Evolutionary conservation across 805 yeast genomes (phyloP).

Genomic region (Limtongia smithiae): DNA sequence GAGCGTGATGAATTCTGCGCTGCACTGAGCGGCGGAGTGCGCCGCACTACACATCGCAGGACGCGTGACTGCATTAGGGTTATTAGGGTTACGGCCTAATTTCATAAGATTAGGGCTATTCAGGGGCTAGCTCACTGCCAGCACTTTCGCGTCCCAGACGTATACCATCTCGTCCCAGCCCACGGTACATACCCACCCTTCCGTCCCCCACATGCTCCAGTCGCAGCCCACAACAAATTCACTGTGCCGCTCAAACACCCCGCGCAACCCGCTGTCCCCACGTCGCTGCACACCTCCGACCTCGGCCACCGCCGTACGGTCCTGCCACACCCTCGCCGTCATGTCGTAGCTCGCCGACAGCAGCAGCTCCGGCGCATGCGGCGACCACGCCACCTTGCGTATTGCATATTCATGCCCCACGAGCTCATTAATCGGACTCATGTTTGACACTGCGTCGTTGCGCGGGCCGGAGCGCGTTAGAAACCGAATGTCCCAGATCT

Average conservation of each 20-base stretch:
- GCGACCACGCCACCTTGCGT: conserved; percentile 80
- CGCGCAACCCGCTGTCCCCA: conserved; percentile 51
- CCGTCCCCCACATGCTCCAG: conserved; percentile 95
- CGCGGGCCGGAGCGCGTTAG: conserved; percentile 27
- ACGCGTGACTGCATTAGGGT: no score
- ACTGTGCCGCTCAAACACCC: conserved; percentile 63
- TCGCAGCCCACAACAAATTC: conserved; percentile 94
- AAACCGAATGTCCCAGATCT: conserved; percentile 87
- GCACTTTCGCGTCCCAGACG: conserved; percentile 68
- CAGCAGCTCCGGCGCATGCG: conserved; percentile 69
- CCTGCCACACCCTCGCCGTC: conserved; percentile 86
- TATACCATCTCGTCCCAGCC: conserved; percentile 97
- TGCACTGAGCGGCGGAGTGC: background rate
- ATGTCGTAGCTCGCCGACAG: conserved; percentile 84
- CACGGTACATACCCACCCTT: conserved; percentile 90
- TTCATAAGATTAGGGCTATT: background rate
- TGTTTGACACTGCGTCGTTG: conserved; percentile 33
- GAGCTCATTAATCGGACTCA: conserved; percentile 67
- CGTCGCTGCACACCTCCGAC: conserved; percentile 45
- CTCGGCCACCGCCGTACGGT: conserved; percentile 60
- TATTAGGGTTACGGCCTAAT: conserved; percentile 8
- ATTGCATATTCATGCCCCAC: conserved; percentile 89
- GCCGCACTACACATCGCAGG: conserved; percentile 8
- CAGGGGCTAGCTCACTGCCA: background rate
- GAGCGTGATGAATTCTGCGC: no score